Evolutionary conservation across 2,329 filamentous ascomycete species (phyloP), one percentile per base, ranked within the genome.

Genomic region (Scedosporium dehoogii): DNA sequence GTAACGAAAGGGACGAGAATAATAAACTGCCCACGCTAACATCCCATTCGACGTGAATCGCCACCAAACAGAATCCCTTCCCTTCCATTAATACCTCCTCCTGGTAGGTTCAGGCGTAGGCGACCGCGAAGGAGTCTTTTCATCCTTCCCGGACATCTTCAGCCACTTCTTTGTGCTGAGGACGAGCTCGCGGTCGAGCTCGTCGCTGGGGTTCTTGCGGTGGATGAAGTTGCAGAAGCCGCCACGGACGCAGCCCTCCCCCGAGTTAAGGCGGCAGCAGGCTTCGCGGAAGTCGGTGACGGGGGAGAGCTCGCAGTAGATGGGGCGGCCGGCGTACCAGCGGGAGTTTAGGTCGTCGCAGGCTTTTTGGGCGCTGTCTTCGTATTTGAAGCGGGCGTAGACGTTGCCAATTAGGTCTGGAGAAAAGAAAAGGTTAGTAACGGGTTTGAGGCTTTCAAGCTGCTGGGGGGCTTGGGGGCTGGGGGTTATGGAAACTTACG

Each of bases 151-250:
- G 65, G 91, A 83, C 77, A 85, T 78, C 79, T 90, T 90, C 72
- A 97, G 79, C 92, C 93, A 97, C 82, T 97, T 97, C 84, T 96
- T 96, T 66, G 93, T 97, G 70, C 86, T 85, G 68, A 97, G 82
- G 66, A 89, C 86, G 69, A 99, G 75, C 68, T 99, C 94, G 66
- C 88, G 80, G 65, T 99, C 94, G 69, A 99, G 79, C 78, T 97
- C 93, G 10, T 91, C 81, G 68, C 84, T 85, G 3, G 94, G 94
- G 73, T 97, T 94, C 81, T 99, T 99, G 72, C 94, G 85, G 75
- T 99, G 94, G 67, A 99, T 99, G 75, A 99, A 99, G 76, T 99
- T 99, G 83, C 94, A 99, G 80, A 97, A 97, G 38, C 94, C 94
- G 66, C 92, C 94, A 67, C 94, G 84, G 53, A 96, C 92, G 76